Conservation (phyloP, 371 early-diverging fungal genomes). For the Actinomortierella wolfii region DNA sequence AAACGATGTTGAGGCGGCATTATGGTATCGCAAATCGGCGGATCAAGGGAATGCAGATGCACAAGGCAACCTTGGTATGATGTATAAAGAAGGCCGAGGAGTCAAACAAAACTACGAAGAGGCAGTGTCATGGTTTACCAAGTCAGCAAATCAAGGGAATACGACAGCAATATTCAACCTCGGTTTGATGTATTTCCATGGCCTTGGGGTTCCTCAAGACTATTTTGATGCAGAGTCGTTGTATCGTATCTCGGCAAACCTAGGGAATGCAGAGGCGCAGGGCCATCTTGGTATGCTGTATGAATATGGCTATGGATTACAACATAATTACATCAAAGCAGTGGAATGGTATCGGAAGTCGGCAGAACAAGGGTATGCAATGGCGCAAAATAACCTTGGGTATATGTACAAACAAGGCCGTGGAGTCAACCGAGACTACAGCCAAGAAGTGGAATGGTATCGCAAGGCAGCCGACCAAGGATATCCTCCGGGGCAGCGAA, state of each 20-base stretch:
- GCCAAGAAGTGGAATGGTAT: slow-evolving; percentile 36
- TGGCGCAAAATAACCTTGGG: slow-evolving; percentile 81
- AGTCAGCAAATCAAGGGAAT: too few relatives aligned
- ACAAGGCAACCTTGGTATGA: too few relatives aligned
- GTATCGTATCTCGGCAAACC: slow-evolving; percentile 63
- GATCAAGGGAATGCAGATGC: too few relatives aligned
- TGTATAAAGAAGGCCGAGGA: too few relatives aligned
- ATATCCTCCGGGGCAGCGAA: not conserved
- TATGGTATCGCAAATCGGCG: too few relatives aligned
- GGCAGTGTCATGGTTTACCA: too few relatives aligned
- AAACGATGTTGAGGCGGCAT: too few relatives aligned
- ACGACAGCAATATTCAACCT: too few relatives aligned
- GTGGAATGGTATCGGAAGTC: slow-evolving; percentile 73
- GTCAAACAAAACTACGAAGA: too few relatives aligned
- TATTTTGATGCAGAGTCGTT: too few relatives aligned
- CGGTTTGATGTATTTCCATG: too few relatives aligned
- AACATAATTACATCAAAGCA: slow-evolving; percentile 64
- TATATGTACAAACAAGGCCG: slow-evolving; percentile 86
- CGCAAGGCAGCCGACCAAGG: slow-evolving; percentile 6
- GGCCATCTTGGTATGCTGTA: slow-evolving; percentile 86
- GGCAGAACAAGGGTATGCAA: slow-evolving; percentile 78
- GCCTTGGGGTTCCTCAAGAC: too few relatives aligned
- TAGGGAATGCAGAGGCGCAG: slow-evolving; percentile 73
- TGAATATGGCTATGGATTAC: slow-evolving; percentile 81
- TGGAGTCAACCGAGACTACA: slow-evolving; percentile 67